A percentile compares a stretch with the other conserved stretches of the same genome.
Conservation (phyloP, 73 alveolate species). For the Diophrys sp. region DNA sequence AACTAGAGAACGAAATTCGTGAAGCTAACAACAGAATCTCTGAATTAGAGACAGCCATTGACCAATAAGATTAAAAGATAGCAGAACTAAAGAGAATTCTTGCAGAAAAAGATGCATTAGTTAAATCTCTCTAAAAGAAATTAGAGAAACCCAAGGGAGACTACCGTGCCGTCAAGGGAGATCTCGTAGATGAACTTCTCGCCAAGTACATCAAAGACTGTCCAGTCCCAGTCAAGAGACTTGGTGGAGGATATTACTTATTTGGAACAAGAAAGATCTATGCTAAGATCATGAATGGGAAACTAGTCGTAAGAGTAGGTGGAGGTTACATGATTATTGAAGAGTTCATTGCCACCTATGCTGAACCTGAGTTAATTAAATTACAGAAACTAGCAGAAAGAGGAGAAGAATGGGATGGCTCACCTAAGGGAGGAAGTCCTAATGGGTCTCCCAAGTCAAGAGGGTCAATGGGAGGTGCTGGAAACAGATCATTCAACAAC, state of each 20-base stretch:
- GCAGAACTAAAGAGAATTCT: neutral
- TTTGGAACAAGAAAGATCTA: constrained; percentile 56
- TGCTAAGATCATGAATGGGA: constrained; percentile 50
- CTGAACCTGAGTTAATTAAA: constrained; percentile 51
- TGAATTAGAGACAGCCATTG: neutral
- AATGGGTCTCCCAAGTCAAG: too few species aligned
- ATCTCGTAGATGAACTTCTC: constrained; percentile 52
- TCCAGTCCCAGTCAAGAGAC: constrained; percentile 52
- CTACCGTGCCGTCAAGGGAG: constrained; percentile 58
- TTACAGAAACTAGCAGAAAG: constrained; percentile 31
- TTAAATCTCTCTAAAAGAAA: neutral
- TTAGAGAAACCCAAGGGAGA: constrained; percentile 2
- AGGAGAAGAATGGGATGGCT: constrained; percentile 1
- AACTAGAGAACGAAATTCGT: neutral
- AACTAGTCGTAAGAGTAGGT: constrained; percentile 69
- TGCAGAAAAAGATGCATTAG: neutral
- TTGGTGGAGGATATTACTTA: constrained; percentile 53
- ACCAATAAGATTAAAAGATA: neutral
- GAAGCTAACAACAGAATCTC: neutral
- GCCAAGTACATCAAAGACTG: constrained; percentile 49
- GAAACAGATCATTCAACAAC: too few species aligned
- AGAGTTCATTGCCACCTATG: constrained; percentile 56
- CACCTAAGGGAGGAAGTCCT: neutral
- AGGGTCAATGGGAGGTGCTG: too few species aligned
- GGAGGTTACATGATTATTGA: constrained; percentile 75